Conservation (phyloP, 768 basidiomycete species). For the Suillus subluteus region DNA sequence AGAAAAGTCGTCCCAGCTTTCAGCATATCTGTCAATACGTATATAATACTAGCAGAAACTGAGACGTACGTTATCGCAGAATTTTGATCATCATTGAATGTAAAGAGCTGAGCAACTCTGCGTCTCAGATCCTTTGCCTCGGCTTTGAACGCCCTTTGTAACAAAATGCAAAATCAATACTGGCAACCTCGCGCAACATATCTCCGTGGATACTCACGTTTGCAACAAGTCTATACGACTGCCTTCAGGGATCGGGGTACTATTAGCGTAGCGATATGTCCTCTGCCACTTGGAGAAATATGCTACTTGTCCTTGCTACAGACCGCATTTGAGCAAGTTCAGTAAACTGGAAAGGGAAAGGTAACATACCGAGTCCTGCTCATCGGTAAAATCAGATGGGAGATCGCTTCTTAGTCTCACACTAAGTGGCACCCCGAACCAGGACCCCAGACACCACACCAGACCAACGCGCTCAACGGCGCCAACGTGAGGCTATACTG, state of each 20-base stretch:
- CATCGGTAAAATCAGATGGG: too few species aligned
- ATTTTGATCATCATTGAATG: slow-evolving; percentile 20
- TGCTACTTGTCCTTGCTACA: slow-evolving; percentile 17
- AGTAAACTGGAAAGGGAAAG: not conserved
- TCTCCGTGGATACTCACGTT: slow-evolving; percentile 15
- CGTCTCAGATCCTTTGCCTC: slow-evolving; percentile 18
- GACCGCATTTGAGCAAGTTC: not conserved
- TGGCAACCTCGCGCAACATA: not conserved
- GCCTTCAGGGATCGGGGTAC: slow-evolving; percentile 15
- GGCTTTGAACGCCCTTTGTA: slow-evolving; percentile 22
- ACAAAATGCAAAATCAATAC: not conserved
- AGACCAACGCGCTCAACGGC: too few species aligned
- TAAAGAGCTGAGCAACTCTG: slow-evolving; percentile 24
- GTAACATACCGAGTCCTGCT: slow-evolving; percentile 11
- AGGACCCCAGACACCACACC: too few species aligned
- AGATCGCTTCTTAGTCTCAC: too few species aligned
- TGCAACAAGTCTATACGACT: slow-evolving; percentile 21
- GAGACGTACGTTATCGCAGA: slow-evolving; percentile 17
- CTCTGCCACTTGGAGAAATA: slow-evolving; percentile 25
- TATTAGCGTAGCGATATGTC: slow-evolving; percentile 24
- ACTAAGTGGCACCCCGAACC: too few species aligned
- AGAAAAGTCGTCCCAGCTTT: slow-evolving; percentile 35
- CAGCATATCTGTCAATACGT: slow-evolving; percentile 5
- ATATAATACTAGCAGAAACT: not conserved
- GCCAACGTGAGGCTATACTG: too few species aligned